Base-by-base conservation (phyloP, 768 basidiomycete species). In the Termitomyces sp. region DNA sequence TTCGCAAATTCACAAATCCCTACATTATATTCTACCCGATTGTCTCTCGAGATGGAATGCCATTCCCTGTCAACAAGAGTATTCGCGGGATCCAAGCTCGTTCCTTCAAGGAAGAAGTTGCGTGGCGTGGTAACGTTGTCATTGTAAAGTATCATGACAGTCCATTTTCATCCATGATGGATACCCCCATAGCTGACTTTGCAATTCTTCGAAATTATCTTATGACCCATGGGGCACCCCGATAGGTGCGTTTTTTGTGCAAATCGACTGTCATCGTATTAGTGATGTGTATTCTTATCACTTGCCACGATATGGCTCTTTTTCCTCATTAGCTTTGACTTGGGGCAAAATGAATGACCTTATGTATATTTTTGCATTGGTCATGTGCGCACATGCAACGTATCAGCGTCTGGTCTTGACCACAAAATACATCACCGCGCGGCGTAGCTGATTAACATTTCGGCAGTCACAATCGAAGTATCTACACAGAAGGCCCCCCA, bases 161-260 rank as follows among this genome's bases (percentile, higher is more conserved):
- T 53, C 82, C 83, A 0, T 85, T 83, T 68, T 73, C 77, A 6
- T 79, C 78, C 7, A 83, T 92, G 83, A 83, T 86, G 25, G 80
- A 91, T 69, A 85, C 84, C 29, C 85, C 88, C n/a, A 92, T 91
- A 82, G 86, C 91, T 42, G 91, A 92, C 69, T 93, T 91, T 65
- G 88, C 91, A 2, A 83, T 93, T 63, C 72, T 93, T 62, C 87
- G 89, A 70, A 93, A 93, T 71, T 91, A 86, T 71, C 82, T 93
- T 59, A 75, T 85, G 67, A 88, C 84, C 46, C 87, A 89, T 69
- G 81, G 80, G 36, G 81, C 82, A 12, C 84, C 86, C 65, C 70
- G 74, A 72, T 75, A 77, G 67, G 76, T 75, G 58, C 29, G 38
- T 63, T 52, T 14, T 10, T 11, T 20, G 2, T 25, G 29, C 6